These are phyloP conservation scores for Moelleriella libera DNA, from an alignment of 2,329 filamentous ascomycete genomes.

Conservation along the genomic window DNA sequence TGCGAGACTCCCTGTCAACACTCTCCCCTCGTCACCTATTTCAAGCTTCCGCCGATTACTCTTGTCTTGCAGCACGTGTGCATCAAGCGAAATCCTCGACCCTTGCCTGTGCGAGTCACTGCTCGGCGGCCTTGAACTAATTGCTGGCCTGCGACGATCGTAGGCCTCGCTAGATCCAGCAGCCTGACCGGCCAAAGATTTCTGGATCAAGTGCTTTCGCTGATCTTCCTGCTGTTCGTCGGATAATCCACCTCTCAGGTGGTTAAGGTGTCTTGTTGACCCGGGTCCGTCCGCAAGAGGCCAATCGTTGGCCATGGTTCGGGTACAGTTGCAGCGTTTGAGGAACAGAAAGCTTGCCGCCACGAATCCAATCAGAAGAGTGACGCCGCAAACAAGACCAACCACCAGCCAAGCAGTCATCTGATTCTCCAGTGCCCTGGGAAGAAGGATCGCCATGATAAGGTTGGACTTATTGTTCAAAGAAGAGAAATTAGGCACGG, in stretches of 20 bases:
- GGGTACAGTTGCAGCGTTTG: not conserved
- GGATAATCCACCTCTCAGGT: not conserved
- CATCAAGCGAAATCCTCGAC: not conserved
- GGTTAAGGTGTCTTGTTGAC: not conserved
- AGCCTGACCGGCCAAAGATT: not conserved
- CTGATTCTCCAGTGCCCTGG: not conserved
- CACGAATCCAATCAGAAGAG: not conserved
- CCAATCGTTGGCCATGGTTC: not conserved
- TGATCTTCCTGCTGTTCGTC: not conserved
- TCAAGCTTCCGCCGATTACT: no score
- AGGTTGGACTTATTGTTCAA: no score
- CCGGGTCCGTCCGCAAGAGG: no score
- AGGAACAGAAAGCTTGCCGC: not conserved
- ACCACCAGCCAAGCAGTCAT: not conserved
- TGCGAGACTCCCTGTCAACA: no score
- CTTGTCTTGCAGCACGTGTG: no score
- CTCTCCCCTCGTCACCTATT: no score
- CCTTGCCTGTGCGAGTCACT: not conserved
- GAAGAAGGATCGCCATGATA: not conserved
- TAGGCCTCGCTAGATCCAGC: no score
- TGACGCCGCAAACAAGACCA: not conserved
- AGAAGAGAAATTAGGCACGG: no score
- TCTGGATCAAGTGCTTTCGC: not conserved
- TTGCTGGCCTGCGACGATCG: not conserved
- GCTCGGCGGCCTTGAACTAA: not conserved